Conservation (phyloP, 202 grass and related monocot genomes). For the Brachypodium distachyon region DNA sequence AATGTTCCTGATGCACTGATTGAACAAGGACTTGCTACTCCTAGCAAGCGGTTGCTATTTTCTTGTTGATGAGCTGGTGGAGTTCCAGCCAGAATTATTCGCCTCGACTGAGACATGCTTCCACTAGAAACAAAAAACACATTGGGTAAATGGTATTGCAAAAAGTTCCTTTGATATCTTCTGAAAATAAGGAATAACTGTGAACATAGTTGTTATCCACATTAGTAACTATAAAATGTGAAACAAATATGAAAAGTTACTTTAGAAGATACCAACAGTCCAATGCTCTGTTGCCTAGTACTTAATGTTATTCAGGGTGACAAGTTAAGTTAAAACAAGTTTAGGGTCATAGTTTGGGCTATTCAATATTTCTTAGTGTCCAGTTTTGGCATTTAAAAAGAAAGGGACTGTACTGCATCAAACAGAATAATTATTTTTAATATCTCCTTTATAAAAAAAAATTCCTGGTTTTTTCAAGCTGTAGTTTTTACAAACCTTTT, state of each 20-base stretch:
- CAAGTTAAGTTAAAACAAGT: not conserved
- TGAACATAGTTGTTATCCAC: not conserved
- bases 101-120: not conserved
- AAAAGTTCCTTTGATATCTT: not conserved
- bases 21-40: not conserved
- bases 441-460: too few relatives aligned
- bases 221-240: not conserved
- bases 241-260: not conserved
- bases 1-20: not conserved
- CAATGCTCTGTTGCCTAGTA: not conserved
- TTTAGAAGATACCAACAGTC: not conserved
- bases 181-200: not conserved
- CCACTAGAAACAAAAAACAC: not conserved
- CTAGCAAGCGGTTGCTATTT: not conserved
- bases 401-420: not conserved
- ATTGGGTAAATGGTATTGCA: not conserved
- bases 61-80: not conserved
- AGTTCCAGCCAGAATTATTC: not conserved
- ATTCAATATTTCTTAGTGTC: not conserved
- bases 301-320: not conserved
- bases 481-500: constrained; percentile 11
- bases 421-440: not conserved
- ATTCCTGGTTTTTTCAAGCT: not conserved
- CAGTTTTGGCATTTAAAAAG: not conserved
- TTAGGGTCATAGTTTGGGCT: not conserved